Evolutionary conservation across 805 yeast genomes (phyloP).

Genomic region (Teunomyces atbi): DNA sequence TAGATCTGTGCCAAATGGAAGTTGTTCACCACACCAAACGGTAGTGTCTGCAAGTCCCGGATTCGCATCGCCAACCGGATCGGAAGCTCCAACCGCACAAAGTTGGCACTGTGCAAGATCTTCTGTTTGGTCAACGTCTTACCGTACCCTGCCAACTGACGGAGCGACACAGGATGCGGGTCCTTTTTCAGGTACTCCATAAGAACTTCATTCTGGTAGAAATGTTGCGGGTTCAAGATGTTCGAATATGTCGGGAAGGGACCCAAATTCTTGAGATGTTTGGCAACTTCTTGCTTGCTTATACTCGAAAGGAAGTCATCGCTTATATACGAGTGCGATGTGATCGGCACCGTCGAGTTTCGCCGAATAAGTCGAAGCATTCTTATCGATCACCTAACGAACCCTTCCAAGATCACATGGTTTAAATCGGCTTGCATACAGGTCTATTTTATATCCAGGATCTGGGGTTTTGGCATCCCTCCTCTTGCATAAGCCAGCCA

Average conservation of each 20-base stretch:
- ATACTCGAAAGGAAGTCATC: slow-evolving; percentile 30
- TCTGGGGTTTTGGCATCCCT: too few relatives aligned
- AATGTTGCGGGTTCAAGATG: slow-evolving; percentile 63
- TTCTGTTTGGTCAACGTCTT: slow-evolving; percentile 72
- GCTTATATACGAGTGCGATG: slow-evolving; percentile 30
- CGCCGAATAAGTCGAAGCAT: slow-evolving; percentile 1
- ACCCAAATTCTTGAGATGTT: slow-evolving; percentile 34
- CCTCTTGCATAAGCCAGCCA: slow-evolving; percentile 8
- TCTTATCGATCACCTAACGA: too few relatives aligned
- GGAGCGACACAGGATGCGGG: slow-evolving; percentile 89
- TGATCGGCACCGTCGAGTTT: slow-evolving; percentile 13
- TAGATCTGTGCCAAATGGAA: slow-evolving; percentile 84
- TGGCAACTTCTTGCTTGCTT: slow-evolving; percentile 27
- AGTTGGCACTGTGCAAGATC: slow-evolving; percentile 79
- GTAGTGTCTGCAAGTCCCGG: slow-evolving; percentile 74
- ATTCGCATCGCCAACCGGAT: slow-evolving; percentile 79
- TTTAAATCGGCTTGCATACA: background rate
- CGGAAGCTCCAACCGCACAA: slow-evolving; percentile 82
- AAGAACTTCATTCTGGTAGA: slow-evolving; percentile 76
- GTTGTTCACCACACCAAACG: slow-evolving; percentile 81
- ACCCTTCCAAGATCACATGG: too few relatives aligned
- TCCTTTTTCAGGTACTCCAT: slow-evolving; percentile 56
- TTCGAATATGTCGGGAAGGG: slow-evolving; percentile 42
- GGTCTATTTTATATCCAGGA: too few relatives aligned
- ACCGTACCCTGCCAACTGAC: slow-evolving; percentile 89